phyloP scores from a whole-genome alignment of 2,329 filamentous ascomycete species.

The Monosporascus sp. region DNA sequence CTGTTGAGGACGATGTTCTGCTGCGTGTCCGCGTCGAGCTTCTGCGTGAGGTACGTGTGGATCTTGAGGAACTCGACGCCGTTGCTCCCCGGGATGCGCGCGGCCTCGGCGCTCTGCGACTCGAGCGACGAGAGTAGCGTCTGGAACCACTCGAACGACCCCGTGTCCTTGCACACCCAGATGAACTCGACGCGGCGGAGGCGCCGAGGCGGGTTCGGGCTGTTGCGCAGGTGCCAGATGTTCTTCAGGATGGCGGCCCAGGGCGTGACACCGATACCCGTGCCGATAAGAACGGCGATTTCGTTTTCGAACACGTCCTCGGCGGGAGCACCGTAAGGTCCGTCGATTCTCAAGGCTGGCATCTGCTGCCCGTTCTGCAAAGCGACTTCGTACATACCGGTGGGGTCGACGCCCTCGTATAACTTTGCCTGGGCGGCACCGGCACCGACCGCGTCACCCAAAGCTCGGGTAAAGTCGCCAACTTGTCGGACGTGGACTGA shows the following conservation, averaged over 20 bases:
- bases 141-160: constrained; percentile 98
- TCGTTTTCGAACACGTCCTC: constrained; percentile 97
- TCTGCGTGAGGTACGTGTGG: constrained; percentile 95
- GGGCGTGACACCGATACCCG: constrained; percentile 80
- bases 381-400: constrained; percentile 97
- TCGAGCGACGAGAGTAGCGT: constrained; percentile 87
- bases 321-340: constrained; percentile 91
- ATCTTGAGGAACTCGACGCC: constrained; percentile 88
- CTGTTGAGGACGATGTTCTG: constrained; percentile 97
- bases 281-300: constrained; percentile 79
- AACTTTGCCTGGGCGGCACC: constrained; percentile 82
- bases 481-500: constrained; percentile 94
- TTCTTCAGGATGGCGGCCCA: constrained; percentile 91
- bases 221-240: constrained; percentile 92
- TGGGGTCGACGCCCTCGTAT: constrained; percentile 83
- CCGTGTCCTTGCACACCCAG: constrained; percentile 95
- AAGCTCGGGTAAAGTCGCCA: constrained; percentile 87
- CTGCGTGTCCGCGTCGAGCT: constrained; percentile 82
- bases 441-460: constrained; percentile 94
- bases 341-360: constrained; percentile 85
- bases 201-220: constrained; percentile 81
- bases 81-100: constrained; percentile 60
- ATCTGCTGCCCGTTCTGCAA: constrained; percentile 89
- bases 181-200: constrained; percentile 96
- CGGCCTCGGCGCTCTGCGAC: constrained; percentile 68